Evolutionary conservation across 2,329 filamentous ascomycete species (phyloP).

Genomic region (Pleurostoma richardsiae): DNA sequence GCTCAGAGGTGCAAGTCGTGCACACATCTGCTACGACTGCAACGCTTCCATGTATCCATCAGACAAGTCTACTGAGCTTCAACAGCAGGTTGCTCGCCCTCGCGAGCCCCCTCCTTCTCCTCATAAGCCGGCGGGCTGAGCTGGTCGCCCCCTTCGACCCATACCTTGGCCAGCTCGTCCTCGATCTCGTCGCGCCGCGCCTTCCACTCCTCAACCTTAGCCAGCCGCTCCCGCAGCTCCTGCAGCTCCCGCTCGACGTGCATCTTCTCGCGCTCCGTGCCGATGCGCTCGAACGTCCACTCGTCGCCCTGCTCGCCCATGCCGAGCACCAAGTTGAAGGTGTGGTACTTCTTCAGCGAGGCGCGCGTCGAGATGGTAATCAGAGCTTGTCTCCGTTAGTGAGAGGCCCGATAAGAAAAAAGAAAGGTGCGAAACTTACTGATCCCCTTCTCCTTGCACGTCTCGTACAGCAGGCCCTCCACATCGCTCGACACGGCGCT

Average conservation of each 20-base stretch:
- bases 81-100: not conserved
- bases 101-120: constrained; percentile 12
- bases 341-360: constrained; percentile 93
- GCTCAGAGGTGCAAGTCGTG: too few species aligned
- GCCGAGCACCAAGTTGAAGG: constrained; percentile 81
- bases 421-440: constrained; percentile 52
- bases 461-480: constrained; percentile 89
- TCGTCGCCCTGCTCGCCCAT: constrained; percentile 74
- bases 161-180: constrained; percentile 64
- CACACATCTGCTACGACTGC: too few species aligned
- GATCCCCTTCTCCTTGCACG: constrained; percentile 86
- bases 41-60: too few species aligned
- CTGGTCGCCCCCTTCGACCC: constrained; percentile 47
- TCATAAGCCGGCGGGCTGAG: constrained; percentile 43
- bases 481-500: constrained; percentile 93
- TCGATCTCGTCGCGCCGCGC: constrained; percentile 75
- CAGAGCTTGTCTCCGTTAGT: constrained; percentile 51
- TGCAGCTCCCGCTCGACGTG: constrained; percentile 87
- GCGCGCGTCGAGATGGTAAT: constrained; percentile 95
- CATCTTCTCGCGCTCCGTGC: constrained; percentile 88
- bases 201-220: constrained; percentile 83
- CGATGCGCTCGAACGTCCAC: constrained; percentile 92
- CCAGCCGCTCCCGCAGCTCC: constrained; percentile 74
- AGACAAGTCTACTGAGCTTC: too few species aligned
- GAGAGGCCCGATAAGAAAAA: not conserved